Conservation (phyloP, 2,329 filamentous ascomycete genomes). For the Diaporthe batatas region DNA sequence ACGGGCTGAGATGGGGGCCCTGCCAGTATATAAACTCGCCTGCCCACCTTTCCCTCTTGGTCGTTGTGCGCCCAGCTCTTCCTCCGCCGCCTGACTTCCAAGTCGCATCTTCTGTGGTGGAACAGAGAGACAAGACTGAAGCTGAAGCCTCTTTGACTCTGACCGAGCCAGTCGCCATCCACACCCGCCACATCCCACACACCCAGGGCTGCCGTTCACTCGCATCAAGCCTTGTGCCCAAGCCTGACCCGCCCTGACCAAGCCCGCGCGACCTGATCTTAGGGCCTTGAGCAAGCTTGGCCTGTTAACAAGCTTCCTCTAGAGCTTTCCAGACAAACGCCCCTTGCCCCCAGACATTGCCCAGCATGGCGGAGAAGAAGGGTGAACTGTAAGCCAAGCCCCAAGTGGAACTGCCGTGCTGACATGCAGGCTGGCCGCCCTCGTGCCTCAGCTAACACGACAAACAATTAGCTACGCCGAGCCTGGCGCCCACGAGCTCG, state of each 20-base stretch:
- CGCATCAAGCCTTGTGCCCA: not conserved
- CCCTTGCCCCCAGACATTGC: not conserved
- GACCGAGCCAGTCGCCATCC: not conserved
- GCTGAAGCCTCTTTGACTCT: too few relatives aligned
- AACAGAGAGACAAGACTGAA: not conserved
- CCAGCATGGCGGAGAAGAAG: conserved; percentile 25
- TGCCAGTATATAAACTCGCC: conserved; percentile 18
- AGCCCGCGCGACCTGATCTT: not conserved
- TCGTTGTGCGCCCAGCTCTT: not conserved
- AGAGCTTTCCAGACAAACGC: not conserved
- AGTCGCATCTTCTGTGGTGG: not conserved
- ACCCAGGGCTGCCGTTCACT: not conserved
- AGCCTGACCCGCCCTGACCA: conserved; percentile 16
- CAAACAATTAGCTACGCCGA: conserved; percentile 3
- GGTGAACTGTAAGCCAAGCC: conserved; percentile 24
- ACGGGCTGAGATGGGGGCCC: conserved; percentile 12
- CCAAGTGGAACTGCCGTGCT: conserved; percentile 4
- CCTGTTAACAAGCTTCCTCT: conserved; percentile 16
- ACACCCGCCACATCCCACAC: not conserved
- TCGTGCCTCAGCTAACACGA: not conserved
- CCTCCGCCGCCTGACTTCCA: not conserved
- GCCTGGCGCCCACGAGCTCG: conserved; percentile 17
- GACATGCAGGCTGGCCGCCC: not conserved
- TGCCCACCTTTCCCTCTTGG: conserved; percentile 11
- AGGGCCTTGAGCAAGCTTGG: conserved; percentile 29